Evolutionary conservation across 2,329 filamentous ascomycete genomes (phyloP).

Genomic region (Ophiostoma perfectum): DNA sequence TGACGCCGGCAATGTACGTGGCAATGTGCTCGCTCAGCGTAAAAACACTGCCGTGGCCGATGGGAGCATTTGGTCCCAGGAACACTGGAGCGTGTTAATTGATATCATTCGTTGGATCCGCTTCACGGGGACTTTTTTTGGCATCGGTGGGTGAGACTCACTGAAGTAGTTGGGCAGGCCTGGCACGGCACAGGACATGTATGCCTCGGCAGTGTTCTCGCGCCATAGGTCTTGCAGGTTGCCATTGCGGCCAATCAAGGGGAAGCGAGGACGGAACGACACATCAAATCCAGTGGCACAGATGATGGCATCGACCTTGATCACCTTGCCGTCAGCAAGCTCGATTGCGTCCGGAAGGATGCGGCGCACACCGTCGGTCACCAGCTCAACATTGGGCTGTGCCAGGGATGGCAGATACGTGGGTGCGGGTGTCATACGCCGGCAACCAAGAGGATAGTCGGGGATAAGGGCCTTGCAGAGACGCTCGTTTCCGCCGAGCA

Average conservation of each 20-base stretch:
- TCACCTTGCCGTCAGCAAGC: slow-evolving; percentile 43
- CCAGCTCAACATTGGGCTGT: slow-evolving; percentile 44
- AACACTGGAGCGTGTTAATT: slow-evolving; percentile 31
- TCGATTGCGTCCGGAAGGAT: slow-evolving; percentile 46
- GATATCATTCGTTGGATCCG: background rate
- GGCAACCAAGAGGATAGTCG: slow-evolving; percentile 43
- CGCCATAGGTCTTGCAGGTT: slow-evolving; percentile 48
- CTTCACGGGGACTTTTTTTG: background rate
- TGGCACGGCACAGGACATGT: slow-evolving; percentile 50
- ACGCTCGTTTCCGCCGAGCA: slow-evolving; percentile 43
- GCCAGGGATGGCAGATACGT: slow-evolving; percentile 45
- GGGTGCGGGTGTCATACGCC: slow-evolving; percentile 47
- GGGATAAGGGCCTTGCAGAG: slow-evolving; percentile 50
- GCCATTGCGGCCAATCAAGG: slow-evolving; percentile 16
- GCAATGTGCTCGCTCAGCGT: slow-evolving; percentile 49
- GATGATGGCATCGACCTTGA: slow-evolving; percentile 49
- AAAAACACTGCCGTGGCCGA: slow-evolving; percentile 47
- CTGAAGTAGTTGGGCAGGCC: slow-evolving; percentile 53
- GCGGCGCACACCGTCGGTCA: slow-evolving; percentile 41
- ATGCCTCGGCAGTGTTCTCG: slow-evolving; percentile 40
- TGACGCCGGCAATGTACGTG: slow-evolving; percentile 45
- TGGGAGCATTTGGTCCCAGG: slow-evolving; percentile 48
- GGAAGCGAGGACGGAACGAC: slow-evolving; percentile 17
- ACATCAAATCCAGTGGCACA: slow-evolving; percentile 18
- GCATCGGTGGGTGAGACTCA: background rate